Percentiles rank a stretch among this genome's conserved stretches.
phyloP scores from a whole-genome alignment of 495 filamentous ascomycete species.

The Staphylotrichum tortipilum region DNA sequence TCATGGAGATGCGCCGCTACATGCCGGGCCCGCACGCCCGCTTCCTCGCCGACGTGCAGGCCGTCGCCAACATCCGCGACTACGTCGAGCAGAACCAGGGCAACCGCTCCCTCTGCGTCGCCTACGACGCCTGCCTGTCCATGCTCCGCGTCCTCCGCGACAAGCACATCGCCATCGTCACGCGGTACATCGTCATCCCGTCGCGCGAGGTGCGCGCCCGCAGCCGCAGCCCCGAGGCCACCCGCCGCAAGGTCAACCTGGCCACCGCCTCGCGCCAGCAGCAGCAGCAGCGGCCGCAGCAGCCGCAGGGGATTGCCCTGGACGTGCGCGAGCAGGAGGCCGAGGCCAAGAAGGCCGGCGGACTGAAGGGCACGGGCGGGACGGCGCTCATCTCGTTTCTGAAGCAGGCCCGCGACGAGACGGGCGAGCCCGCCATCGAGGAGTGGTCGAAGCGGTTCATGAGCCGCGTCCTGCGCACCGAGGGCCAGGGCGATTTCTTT shows the following conservation, averaged over 20 bases:
- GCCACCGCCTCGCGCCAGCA: slow-evolving; percentile 49
- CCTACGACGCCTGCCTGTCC: slow-evolving; percentile 83
- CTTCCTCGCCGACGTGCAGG: slow-evolving; percentile 72
- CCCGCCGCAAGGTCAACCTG: slow-evolving; percentile 50
- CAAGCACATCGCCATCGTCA: slow-evolving; percentile 94
- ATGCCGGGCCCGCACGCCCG: slow-evolving; percentile 91
- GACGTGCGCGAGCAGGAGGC: slow-evolving; percentile 18
- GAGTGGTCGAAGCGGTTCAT: slow-evolving; percentile 71
- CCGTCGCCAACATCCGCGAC: slow-evolving; percentile 78
- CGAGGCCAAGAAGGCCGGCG: slow-evolving; percentile 32
- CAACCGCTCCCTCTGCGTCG: slow-evolving; percentile 59
- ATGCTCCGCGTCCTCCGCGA: slow-evolving; percentile 87
- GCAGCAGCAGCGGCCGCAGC: too few species aligned
- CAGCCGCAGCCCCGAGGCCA: slow-evolving; percentile 35
- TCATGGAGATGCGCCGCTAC: slow-evolving; percentile 91
- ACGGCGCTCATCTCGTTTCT: slow-evolving; percentile 86
- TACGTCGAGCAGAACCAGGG: slow-evolving; percentile 61
- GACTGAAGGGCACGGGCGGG: slow-evolving; percentile 81
- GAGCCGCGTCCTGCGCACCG: slow-evolving; percentile 41
- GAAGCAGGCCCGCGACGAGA: slow-evolving; percentile 91
- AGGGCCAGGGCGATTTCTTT: slow-evolving; percentile 45
- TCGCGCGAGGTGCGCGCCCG: slow-evolving; percentile 41
- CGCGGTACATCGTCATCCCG: slow-evolving; percentile 85
- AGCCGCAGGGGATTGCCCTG: slow-evolving; percentile 28
- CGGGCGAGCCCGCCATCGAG: slow-evolving; percentile 82